Conservation (phyloP, 169 alveolate species). For the Eimeria sp. region DNA sequence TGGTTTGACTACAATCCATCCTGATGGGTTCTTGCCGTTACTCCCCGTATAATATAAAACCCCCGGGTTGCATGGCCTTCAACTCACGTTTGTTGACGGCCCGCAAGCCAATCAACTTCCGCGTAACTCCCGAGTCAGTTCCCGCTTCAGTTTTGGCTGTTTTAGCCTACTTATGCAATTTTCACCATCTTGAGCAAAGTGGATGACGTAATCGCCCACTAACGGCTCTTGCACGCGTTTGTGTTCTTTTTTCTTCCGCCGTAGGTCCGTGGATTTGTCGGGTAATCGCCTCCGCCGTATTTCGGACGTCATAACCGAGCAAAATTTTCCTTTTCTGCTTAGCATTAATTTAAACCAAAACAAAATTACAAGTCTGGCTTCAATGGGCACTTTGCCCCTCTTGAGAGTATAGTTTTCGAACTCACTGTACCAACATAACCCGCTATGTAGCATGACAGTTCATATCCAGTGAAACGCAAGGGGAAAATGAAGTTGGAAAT, state of each 20-base stretch:
- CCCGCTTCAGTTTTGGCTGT: neutral
- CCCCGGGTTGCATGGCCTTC: no score
- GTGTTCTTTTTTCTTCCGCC: neutral
- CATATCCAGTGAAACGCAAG: neutral
- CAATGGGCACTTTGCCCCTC: slow-evolving; percentile 63
- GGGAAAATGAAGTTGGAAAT: no score
- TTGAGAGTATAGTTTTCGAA: slow-evolving; percentile 3
- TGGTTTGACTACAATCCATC: neutral
- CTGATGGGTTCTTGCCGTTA: neutral
- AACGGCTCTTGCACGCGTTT: neutral
- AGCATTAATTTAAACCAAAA: slow-evolving; percentile 54
- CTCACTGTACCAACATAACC: neutral
- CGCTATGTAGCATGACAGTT: neutral
- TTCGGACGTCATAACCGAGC: slow-evolving; percentile 58
- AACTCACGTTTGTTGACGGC: no score
- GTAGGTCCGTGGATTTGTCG: slow-evolving; percentile 71
- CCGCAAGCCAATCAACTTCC: no score
- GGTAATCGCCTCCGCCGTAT: slow-evolving; percentile 66
- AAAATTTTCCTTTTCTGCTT: slow-evolving; percentile 59
- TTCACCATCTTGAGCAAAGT: no score
- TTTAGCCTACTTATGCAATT: neutral
- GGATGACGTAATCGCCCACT: neutral
- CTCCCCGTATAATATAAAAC: no score
- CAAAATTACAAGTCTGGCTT: slow-evolving; percentile 37
- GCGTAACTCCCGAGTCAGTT: neutral